These are phyloP conservation scores for Strigomonas culicis DNA, from an alignment of 208 protist species.

Conservation along the genomic window DNA sequence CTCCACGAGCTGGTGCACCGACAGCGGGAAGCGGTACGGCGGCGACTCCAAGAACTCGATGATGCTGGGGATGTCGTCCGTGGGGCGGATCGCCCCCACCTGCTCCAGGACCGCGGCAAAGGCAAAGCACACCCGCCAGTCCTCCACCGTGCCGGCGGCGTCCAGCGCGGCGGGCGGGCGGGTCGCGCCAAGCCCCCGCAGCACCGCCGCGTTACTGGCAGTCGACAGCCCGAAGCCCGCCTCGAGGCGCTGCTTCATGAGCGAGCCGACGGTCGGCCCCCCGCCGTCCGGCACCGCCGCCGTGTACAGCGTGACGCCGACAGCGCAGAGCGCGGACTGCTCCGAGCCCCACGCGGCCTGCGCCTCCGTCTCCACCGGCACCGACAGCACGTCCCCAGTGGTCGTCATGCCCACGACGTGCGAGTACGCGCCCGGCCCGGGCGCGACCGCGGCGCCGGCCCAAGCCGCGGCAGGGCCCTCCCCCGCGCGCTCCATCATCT, in stretches of 20 bases:
- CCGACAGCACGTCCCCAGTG: constrained; percentile 50
- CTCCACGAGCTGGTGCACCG: constrained; percentile 8
- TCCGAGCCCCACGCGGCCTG: constrained; percentile 48
- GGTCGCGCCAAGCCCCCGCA: constrained; percentile 19
- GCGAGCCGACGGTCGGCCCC: background rate
- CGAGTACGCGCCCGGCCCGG: constrained; percentile 44
- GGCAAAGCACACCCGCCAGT: constrained; percentile 42
- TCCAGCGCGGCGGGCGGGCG: background rate
- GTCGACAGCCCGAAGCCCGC: constrained; percentile 70
- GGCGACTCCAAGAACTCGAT: constrained; percentile 32
- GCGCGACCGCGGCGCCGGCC: constrained; percentile 24
- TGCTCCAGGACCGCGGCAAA: constrained; percentile 61
- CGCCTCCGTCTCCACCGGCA: constrained; percentile 52
- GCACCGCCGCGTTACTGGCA: constrained; percentile 35
- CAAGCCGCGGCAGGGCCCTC: background rate
- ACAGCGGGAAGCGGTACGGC: background rate
- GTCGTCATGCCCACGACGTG: constrained; percentile 62
- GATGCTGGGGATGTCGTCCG: constrained; percentile 56
- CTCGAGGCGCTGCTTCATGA: constrained; percentile 61
- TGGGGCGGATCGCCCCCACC: constrained; percentile 33
- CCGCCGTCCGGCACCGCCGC: constrained; percentile 10
- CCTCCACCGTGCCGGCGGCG: constrained; percentile 16
- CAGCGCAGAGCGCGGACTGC: constrained; percentile 57
- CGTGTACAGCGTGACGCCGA: constrained; percentile 51
- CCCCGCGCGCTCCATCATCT: background rate